These are phyloP conservation scores for Dioscorea alata DNA, from an alignment of 106 monocot genomes.

Conservation along the genomic window DNA sequence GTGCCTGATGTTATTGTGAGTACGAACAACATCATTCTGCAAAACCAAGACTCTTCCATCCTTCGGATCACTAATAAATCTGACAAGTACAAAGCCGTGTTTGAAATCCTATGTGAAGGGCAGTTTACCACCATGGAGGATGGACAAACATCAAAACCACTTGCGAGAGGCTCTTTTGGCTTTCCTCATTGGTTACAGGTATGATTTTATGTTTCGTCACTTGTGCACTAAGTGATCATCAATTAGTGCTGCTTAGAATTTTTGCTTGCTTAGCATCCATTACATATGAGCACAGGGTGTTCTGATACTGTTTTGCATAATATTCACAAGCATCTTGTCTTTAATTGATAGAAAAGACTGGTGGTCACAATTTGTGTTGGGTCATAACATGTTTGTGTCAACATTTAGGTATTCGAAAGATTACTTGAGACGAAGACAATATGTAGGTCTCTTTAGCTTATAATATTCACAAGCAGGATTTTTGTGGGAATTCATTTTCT, in stretches of 20 bases:
- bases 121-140: constrained; percentile 28
- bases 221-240: background rate
- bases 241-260: background rate
- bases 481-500: too few relatives aligned
- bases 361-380: background rate
- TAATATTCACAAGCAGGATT: too few relatives aligned
- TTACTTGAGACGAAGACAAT: too few relatives aligned
- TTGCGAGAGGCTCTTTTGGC: constrained; percentile 41
- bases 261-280: background rate
- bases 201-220: background rate
- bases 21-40: constrained; percentile 39
- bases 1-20: constrained; percentile 54
- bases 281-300: background rate
- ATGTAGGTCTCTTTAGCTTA: too few relatives aligned
- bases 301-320: background rate
- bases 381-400: background rate
- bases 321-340: background rate
- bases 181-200: constrained; percentile 67
- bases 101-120: constrained; percentile 46
- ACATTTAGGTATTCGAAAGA: background rate
- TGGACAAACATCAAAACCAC: constrained; percentile 13
- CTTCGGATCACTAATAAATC: constrained; percentile 42
- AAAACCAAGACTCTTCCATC: constrained; percentile 33
- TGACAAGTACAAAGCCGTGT: constrained; percentile 33
- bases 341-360: background rate